phyloP scores from a whole-genome alignment of 202 grass and related monocot genomes.

The Elaeis oleifera region DNA sequence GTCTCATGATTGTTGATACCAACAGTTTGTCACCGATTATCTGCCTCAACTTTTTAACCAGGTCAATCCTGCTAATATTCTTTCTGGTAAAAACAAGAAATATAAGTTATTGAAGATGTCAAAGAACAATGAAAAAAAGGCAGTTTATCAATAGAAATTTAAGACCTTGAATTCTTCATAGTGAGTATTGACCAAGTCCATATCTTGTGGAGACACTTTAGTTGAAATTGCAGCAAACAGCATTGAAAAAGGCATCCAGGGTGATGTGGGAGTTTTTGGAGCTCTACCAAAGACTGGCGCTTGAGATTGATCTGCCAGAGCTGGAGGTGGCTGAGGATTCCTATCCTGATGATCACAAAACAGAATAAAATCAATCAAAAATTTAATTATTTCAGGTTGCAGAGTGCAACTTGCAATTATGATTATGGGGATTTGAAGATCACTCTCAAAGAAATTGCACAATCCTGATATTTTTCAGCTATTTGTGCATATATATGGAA shows the following conservation, averaged over 20 bases:
- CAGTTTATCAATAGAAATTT: slow-evolving; percentile 10
- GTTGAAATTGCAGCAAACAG: slow-evolving; percentile 96
- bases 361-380: slow-evolving; percentile 20
- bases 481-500: no score
- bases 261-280: slow-evolving; percentile 53
- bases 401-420: no score
- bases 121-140: not conserved
- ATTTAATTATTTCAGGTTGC: slow-evolving; percentile 1
- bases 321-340: slow-evolving; percentile 33
- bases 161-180: slow-evolving; percentile 95
- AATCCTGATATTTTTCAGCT: no score
- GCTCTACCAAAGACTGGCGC: slow-evolving; percentile 43
- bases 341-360: slow-evolving; percentile 38
- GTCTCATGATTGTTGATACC: slow-evolving; percentile 80
- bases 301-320: slow-evolving; percentile 40
- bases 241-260: slow-evolving; percentile 99
- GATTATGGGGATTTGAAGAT: not conserved
- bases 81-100: slow-evolving; percentile 35
- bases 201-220: slow-evolving; percentile 63
- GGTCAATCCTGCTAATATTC: slow-evolving; percentile 75
- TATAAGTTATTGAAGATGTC: not conserved
- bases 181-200: slow-evolving; percentile 77
- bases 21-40: slow-evolving; percentile 88
- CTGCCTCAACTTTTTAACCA: slow-evolving; percentile 76
- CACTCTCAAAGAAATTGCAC: no score